Conservation (phyloP, 306 rosid genomes). For the Ormosia semicastrata region DNA sequence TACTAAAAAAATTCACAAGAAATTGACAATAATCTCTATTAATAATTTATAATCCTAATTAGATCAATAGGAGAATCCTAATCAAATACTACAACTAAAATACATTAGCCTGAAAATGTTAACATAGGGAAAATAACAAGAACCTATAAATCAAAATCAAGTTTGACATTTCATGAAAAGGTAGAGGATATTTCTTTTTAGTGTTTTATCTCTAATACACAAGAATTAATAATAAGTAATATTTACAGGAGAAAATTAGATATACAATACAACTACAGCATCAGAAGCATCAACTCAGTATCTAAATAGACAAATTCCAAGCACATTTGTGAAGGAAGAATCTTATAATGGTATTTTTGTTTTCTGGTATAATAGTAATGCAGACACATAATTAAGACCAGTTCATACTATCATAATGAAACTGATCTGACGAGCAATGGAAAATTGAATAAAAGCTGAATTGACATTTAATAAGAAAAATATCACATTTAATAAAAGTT, state of each 20-base stretch:
- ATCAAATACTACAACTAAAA: too few species aligned
- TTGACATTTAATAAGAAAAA: slow-evolving; percentile 31
- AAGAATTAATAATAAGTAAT: slow-evolving; percentile 6
- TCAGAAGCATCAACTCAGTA: slow-evolving; percentile 20
- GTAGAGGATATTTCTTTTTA: background rate
- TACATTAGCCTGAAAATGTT: slow-evolving; percentile 12
- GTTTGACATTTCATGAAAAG: too few species aligned
- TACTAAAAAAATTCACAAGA: too few species aligned
- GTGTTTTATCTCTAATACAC: slow-evolving; percentile 7
- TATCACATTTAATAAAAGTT: slow-evolving; percentile 19
- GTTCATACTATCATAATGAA: slow-evolving; percentile 23
- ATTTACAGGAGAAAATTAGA: background rate
- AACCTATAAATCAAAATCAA: slow-evolving; percentile 13
- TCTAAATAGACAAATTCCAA: too few species aligned
- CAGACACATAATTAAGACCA: background rate
- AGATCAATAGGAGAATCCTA: too few species aligned
- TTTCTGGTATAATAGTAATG: slow-evolving; percentile 2
- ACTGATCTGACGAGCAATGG: slow-evolving; percentile 17
- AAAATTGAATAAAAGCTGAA: slow-evolving; percentile 19
- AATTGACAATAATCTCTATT: too few species aligned
- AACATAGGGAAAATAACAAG: slow-evolving; percentile 9
- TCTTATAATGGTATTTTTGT: background rate
- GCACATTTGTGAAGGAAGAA: slow-evolving; percentile 29
- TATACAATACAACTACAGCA: slow-evolving; percentile 7
- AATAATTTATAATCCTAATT: too few species aligned